Evolutionary conservation across 2,329 filamentous ascomycete species (phyloP), one percentile per base, ranked within the genome.

Genomic region (Aspergillus sp.): DNA sequence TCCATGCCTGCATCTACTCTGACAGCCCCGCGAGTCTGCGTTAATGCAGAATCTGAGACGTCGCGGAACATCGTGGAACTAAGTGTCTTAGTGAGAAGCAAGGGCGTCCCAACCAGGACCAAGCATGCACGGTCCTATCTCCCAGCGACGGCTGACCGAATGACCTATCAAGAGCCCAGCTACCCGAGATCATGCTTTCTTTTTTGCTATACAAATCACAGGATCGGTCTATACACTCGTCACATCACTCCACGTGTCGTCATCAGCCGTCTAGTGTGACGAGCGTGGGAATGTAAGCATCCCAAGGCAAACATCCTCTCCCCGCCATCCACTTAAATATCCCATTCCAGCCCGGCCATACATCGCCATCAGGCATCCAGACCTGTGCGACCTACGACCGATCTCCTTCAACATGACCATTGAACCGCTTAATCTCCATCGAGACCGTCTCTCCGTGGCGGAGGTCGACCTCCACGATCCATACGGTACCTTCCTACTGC

Each of bases 391-490:
- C 11, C 17, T 13, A 13, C 40, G 19, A 19, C 19, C 17, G 0
- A 42, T 42, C 16, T 16, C n/a, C 5, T 7, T 17, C 40, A 42
- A 3, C 4, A 42, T 42, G 40, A 42, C 19, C 19, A 14, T 22
- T n/a, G 16, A 42, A 20, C 17, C 42, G 24, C 46, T 53, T n/a
- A 13, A 33, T n/a, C 33, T 53, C 19, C 47, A 53, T 35, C 49
- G 41, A 41, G 51, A 50, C 22, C 51, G 20, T 20, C 32, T 53
- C 13, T 50, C 51, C 2, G 41, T 35, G 7, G 47, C 49, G n/a
- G 51, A 50, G 4, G 40, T 53, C 35, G 42, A 53, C 24, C 51
- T 53, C 19, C 22, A 50, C 17, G 51, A 53, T 32, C 51, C 51
- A 20, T 46, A 53, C 20, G 40, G 51, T 53, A 40, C 17, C 40